Evolutionary conservation across 1,284 basidiomycete species (phyloP).

Genomic region (Cutaneotrichosporon arboriforme): DNA sequence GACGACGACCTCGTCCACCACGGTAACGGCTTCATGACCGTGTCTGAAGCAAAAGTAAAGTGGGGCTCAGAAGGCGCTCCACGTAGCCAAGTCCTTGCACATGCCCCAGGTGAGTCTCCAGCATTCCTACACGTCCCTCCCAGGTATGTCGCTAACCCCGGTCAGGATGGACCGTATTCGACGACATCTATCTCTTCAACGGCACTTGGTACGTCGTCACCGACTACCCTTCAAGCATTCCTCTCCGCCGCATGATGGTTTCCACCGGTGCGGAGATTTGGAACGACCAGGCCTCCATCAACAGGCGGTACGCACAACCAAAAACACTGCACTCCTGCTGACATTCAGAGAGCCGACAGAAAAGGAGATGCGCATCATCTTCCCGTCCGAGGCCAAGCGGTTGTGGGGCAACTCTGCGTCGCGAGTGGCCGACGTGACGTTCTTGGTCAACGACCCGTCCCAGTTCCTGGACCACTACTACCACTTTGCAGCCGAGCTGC

Average conservation of each 20-base stretch:
- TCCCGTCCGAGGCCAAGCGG: slow-evolving; percentile 59
- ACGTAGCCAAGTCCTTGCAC: slow-evolving; percentile 38
- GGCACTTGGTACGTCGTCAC: slow-evolving; percentile 50
- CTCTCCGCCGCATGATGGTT: slow-evolving; percentile 47
- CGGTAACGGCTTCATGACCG: background rate
- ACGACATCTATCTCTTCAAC: slow-evolving; percentile 56
- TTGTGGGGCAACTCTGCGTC: slow-evolving; percentile 58
- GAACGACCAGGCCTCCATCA: slow-evolving; percentile 49
- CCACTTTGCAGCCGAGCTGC: slow-evolving; percentile 73
- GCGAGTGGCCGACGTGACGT: slow-evolving; percentile 41
- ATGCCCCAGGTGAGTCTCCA: slow-evolving; percentile 45
- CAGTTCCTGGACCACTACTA: slow-evolving; percentile 64
- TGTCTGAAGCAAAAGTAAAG: slow-evolving; percentile 33
- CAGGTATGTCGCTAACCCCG: background rate
- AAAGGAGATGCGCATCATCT: slow-evolving; percentile 69
- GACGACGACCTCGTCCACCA: slow-evolving; percentile 4
- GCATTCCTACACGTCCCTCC: background rate
- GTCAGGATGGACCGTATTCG: slow-evolving; percentile 67
- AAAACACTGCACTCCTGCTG: background rate
- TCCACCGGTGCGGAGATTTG: slow-evolving; percentile 49
- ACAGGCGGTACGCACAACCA: slow-evolving; percentile 32
- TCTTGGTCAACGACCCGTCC: slow-evolving; percentile 68
- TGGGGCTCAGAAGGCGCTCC: slow-evolving; percentile 39
- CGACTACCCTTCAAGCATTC: slow-evolving; percentile 46
- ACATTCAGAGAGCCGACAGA: slow-evolving; percentile 57